Base-by-base conservation (phyloP, 352 stramenopile genomes). In the Phytopythium delawarense region DNA sequence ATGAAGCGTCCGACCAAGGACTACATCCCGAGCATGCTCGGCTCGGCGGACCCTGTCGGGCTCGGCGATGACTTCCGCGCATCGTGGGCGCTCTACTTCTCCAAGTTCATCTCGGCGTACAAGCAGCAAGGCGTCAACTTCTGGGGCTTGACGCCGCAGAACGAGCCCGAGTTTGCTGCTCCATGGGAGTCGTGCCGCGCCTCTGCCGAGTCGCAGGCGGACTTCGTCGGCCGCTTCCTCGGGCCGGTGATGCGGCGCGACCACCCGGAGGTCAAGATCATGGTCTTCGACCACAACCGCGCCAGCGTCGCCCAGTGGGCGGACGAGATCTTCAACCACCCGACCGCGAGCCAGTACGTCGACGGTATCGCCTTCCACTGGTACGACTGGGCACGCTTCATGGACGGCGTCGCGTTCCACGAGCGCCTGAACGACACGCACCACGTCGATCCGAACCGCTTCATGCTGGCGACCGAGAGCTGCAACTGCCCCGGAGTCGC, bases 261-360 rank as follows among this genome's bases (percentile, higher is more conserved):
- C 63, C 91, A 97, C 66, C 92, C 92, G 0, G 82, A 92, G 7
- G 67, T 97, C 20, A 89, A 89, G 57, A 91, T 98, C 51, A 96
- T 98, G 75, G 78, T 92, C 0, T 97, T 96, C 65, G 92, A 98
- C 64, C 87, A 97, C 70, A 97, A 98, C 64, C 93, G 90, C 39
- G 84, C 72, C 54, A 87, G 64, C 30, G 72, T 97, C 7, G 61
- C 59, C 8, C 62, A 91, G 8, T 96, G 87, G 86, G 83, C 88
- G 0, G 60, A 84, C 20, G 77, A 69, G n/a, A 88, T 93, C 21
- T 87, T 84, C 65, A 78, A 81, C 51, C 72, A 91, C 64, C 71
- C 79, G 0, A 80, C 73, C 30, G 84, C 78, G 2, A 69, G 49
- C 4, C 46, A 92, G 59, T 98, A 91, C 64, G 78, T 98, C 1